Percentiles rank a stretch among this genome's conserved stretches.
Conservation (phyloP, 352 stramenopile genomes). For the Globisporangium cylindrosporum region DNA sequence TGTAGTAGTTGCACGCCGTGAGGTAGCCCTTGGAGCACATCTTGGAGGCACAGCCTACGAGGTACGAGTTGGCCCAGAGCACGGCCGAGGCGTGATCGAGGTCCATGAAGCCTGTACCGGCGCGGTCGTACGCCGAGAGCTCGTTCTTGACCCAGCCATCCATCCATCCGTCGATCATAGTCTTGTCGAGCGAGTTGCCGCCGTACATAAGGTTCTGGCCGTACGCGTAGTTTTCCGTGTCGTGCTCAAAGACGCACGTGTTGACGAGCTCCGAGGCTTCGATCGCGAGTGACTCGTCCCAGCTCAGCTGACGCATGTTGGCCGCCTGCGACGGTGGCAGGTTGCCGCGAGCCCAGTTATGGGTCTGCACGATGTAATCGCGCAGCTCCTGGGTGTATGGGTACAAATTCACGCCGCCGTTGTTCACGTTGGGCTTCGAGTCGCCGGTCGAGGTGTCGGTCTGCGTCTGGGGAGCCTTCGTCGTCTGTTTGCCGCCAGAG, state of each 20-base stretch:
- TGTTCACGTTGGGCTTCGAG: slow-evolving; percentile 24
- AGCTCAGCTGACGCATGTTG: slow-evolving; percentile 38
- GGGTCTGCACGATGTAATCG: slow-evolving; percentile 32
- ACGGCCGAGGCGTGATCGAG: slow-evolving; percentile 38
- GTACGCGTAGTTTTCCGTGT: slow-evolving; percentile 38
- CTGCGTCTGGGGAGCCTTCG: slow-evolving; percentile 2
- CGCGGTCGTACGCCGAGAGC: slow-evolving; percentile 27
- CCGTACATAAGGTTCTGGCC: slow-evolving; percentile 43
- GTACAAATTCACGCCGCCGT: slow-evolving; percentile 32
- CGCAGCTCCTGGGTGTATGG: slow-evolving; percentile 30
- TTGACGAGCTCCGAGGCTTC: slow-evolving; percentile 36
- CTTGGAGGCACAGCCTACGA: slow-evolving; percentile 36
- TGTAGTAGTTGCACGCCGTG: slow-evolving; percentile 39
- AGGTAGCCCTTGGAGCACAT: slow-evolving; percentile 32
- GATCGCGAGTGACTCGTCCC: slow-evolving; percentile 36
- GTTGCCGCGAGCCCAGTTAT: slow-evolving; percentile 33
- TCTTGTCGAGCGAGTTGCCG: slow-evolving; percentile 20
- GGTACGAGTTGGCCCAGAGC: slow-evolving; percentile 38
- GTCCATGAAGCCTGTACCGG: slow-evolving; percentile 29
- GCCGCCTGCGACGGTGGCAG: slow-evolving; percentile 25
- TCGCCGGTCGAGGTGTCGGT: slow-evolving; percentile 11
- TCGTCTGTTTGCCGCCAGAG: slow-evolving; percentile 2
- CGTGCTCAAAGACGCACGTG: slow-evolving; percentile 36
- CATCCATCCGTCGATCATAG: slow-evolving; percentile 29
- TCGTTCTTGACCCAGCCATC: slow-evolving; percentile 32